Conservation (phyloP, 768 basidiomycete species). For the Hypsizygus marmoreus region DNA sequence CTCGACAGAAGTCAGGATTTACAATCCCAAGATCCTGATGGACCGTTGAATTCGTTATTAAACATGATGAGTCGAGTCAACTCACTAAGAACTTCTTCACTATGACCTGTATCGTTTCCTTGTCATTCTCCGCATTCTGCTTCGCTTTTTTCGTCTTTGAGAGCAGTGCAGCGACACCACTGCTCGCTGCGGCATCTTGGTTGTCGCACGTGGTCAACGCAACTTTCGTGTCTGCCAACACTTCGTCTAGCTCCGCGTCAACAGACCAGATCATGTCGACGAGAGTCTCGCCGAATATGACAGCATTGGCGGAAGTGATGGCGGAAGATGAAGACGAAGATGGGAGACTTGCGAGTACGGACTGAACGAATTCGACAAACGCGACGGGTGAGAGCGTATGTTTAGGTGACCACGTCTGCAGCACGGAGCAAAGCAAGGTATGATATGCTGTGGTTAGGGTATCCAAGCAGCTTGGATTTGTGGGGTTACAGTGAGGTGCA, state of each 20-base stretch:
- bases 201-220: conserved; percentile 37
- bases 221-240: conserved; percentile 55
- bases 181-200: conserved; percentile 23
- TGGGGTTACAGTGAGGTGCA: conserved; percentile 59
- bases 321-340: conserved; percentile 67
- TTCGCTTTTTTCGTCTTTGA: conserved; percentile 49
- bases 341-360: conserved; percentile 60
- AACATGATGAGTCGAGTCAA: conserved; percentile 9
- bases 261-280: conserved; percentile 84
- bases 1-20: conserved; percentile 62
- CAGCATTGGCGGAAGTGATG: conserved; percentile 43
- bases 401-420: conserved; percentile 57
- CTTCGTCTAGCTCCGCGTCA: conserved; percentile 76
- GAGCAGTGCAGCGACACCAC: conserved; percentile 20
- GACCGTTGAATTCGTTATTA: conserved; percentile 4
- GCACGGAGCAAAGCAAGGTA: conserved; percentile 60
- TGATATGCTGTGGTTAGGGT: conserved; percentile 69
- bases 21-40: conserved; percentile 61
- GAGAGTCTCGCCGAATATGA: conserved; percentile 64
- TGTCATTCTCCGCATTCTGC: conserved; percentile 62
- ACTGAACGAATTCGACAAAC: conserved; percentile 66
- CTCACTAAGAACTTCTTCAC: conserved; percentile 66
- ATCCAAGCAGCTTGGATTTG: conserved; percentile 53
- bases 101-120: conserved; percentile 55
- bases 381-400: conserved; percentile 46